Percentiles rank a stretch among this genome's conserved stretches.
Conservation (phyloP, 306 rosid species). For the Citrullus mucosospermus region DNA sequence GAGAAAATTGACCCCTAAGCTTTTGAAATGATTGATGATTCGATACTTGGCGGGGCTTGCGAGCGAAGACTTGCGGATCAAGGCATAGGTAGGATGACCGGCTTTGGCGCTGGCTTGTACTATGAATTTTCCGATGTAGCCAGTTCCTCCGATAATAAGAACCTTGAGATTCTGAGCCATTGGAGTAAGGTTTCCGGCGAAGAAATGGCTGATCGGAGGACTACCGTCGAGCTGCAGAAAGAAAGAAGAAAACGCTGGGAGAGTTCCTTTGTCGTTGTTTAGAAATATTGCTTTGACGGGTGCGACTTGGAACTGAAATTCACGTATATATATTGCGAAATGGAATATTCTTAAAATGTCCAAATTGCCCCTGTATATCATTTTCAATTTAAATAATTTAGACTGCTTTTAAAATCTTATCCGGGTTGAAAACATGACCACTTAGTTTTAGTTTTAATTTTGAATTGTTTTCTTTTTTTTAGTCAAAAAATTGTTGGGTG, state of each 20-base stretch:
- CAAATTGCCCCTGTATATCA: neutral
- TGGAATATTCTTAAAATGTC: neutral
- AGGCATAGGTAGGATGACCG: conserved; percentile 19
- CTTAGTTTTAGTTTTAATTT: too few species aligned
- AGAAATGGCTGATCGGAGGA: neutral
- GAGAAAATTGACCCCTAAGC: conserved; percentile 13
- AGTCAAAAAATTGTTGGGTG: too few species aligned
- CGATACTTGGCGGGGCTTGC: conserved; percentile 10
- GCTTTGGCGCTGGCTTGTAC: conserved; percentile 30
- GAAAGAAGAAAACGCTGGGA: neutral
- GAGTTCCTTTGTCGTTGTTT: neutral
- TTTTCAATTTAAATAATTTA: neutral
- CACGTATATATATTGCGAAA: neutral
- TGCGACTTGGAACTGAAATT: neutral
- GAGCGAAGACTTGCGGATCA: conserved; percentile 21
- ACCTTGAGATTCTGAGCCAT: conserved; percentile 21
- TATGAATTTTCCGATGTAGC: conserved; percentile 22
- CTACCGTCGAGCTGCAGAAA: neutral
- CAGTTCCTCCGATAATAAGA: conserved; percentile 26
- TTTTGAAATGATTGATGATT: conserved; percentile 15
- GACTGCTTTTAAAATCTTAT: too few species aligned
- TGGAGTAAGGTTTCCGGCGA: neutral
- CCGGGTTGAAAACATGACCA: too few species aligned
- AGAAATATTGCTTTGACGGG: neutral
- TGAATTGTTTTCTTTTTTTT: too few species aligned